Evolutionary conservation across 352 stramenopile species (phyloP).

Genomic region (Phytophthora aleatoria): DNA sequence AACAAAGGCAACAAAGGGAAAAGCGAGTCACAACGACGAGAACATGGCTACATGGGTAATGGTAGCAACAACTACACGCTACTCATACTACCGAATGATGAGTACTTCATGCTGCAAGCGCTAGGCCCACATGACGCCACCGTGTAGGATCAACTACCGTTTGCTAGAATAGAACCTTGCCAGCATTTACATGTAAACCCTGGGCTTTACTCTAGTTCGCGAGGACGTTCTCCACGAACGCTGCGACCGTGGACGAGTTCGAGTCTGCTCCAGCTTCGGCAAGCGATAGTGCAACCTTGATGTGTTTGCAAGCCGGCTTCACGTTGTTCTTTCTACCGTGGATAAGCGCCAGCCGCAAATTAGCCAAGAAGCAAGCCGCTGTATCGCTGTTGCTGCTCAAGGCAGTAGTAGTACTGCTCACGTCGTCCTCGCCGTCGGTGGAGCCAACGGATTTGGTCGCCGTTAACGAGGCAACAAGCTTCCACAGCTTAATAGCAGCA

Average conservation of each 20-base stretch:
- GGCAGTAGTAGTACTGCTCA: conserved; percentile 31
- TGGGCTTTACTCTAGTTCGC: conserved; percentile 35
- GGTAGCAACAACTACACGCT: conserved; percentile 83
- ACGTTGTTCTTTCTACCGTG: conserved; percentile 66
- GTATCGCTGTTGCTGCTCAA: conserved; percentile 32
- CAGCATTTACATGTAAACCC: conserved; percentile 1
- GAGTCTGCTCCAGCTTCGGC: conserved; percentile 33
- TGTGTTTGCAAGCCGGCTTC: conserved; percentile 72
- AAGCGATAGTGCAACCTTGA: conserved; percentile 49
- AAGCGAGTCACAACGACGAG: conserved; percentile 34
- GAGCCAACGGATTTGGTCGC: conserved; percentile 24
- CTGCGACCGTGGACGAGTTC: conserved; percentile 44
- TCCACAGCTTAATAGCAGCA: conserved; percentile 69
- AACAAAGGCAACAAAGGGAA: conserved; percentile 31
- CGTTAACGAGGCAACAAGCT: conserved; percentile 46
- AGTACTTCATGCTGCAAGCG: conserved; percentile 77
- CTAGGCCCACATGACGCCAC: conserved; percentile 72
- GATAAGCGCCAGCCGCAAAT: conserved; percentile 66
- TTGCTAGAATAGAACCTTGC: conserved; percentile 17
- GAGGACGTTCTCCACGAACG: conserved; percentile 69
- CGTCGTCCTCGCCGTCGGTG: conserved; percentile 26
- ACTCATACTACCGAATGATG: conserved; percentile 65
- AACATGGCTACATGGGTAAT: conserved; percentile 80
- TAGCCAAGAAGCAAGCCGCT: conserved; percentile 51
- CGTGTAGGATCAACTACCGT: conserved; percentile 30